Evolutionary conservation across 2,329 filamentous ascomycete genomes (phyloP).

Genomic region (Penicillium sp.): DNA sequence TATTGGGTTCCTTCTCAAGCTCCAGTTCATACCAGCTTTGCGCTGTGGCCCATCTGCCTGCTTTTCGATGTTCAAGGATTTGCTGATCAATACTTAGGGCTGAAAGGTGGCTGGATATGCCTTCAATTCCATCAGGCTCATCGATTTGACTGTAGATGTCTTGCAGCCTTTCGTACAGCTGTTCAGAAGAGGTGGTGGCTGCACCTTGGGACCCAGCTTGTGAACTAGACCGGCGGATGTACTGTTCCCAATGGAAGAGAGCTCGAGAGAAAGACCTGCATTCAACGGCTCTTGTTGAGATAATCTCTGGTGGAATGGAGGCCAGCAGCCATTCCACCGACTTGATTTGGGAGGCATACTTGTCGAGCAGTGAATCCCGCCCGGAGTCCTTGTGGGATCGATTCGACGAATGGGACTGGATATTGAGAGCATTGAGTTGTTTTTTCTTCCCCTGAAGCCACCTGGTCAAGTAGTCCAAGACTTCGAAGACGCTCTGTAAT

Average conservation of each 20-base stretch:
- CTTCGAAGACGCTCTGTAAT: slow-evolving; percentile 71
- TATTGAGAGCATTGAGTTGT: slow-evolving; percentile 32
- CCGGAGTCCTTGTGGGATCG: slow-evolving; percentile 25
- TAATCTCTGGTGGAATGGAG: slow-evolving; percentile 64
- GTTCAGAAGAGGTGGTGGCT: slow-evolving; percentile 50
- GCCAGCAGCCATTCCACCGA: slow-evolving; percentile 67
- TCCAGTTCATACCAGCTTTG: slow-evolving; percentile 98
- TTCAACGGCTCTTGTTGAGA: slow-evolving; percentile 79
- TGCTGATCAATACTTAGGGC: slow-evolving; percentile 90
- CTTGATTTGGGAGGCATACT: slow-evolving; percentile 43
- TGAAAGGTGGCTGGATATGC: slow-evolving; percentile 80
- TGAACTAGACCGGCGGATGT: slow-evolving; percentile 59
- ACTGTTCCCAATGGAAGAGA: slow-evolving; percentile 89
- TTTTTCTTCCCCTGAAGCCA: slow-evolving; percentile 79
- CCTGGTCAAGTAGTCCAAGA: slow-evolving; percentile 83
- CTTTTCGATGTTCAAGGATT: slow-evolving; percentile 84
- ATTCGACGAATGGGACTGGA: slow-evolving; percentile 23
- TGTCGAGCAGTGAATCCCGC: slow-evolving; percentile 26
- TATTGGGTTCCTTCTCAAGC: slow-evolving; percentile 69
- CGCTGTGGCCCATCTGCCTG: slow-evolving; percentile 86
- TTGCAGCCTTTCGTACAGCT: slow-evolving; percentile 71
- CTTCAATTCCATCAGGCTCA: slow-evolving; percentile 92
- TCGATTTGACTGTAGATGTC: slow-evolving; percentile 97
- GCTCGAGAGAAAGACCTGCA: slow-evolving; percentile 90
- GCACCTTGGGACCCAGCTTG: slow-evolving; percentile 44